A percentile compares a stretch with the other conserved stretches of the same genome.
Conservation (phyloP, 352 stramenopile species). For the Pythium phragmitis region DNA sequence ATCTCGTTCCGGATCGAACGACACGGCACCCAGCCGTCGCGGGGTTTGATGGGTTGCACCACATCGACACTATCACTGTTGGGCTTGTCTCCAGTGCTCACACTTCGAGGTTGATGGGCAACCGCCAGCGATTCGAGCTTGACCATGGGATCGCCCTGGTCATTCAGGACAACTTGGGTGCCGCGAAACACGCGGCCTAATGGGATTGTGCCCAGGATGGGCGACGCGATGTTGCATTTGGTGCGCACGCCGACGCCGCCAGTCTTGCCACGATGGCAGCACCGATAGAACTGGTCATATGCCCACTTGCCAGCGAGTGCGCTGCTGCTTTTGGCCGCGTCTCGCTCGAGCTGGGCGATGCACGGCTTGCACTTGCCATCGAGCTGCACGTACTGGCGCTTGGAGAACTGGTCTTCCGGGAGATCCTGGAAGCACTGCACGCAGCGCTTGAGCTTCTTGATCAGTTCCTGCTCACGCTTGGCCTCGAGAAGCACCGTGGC, state of each 20-base stretch:
- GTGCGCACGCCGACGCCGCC: constrained; percentile 63
- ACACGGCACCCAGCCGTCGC: constrained; percentile 62
- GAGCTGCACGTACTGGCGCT: constrained; percentile 61
- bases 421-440: constrained; percentile 77
- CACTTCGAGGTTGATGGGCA: constrained; percentile 18
- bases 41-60: constrained; percentile 13
- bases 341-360: constrained; percentile 47
- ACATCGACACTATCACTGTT: not conserved
- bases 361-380: constrained; percentile 66
- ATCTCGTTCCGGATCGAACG: constrained; percentile 77
- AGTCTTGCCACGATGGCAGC: constrained; percentile 63
- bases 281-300: constrained; percentile 66
- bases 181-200: constrained; percentile 62
- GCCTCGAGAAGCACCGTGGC: constrained; percentile 27
- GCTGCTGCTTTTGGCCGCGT: constrained; percentile 24
- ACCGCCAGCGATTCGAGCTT: constrained; percentile 48
- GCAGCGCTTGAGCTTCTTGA: constrained; percentile 52
- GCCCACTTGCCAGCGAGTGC: constrained; percentile 49
- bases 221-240: constrained; percentile 70
- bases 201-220: constrained; percentile 56
- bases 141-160: constrained; percentile 76
- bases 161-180: constrained; percentile 61
- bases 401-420: constrained; percentile 61
- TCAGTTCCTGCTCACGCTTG: constrained; percentile 23
- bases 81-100: not conserved